Conservation (phyloP, 768 basidiomycete genomes). For the Polyporus arcularius region DNA sequence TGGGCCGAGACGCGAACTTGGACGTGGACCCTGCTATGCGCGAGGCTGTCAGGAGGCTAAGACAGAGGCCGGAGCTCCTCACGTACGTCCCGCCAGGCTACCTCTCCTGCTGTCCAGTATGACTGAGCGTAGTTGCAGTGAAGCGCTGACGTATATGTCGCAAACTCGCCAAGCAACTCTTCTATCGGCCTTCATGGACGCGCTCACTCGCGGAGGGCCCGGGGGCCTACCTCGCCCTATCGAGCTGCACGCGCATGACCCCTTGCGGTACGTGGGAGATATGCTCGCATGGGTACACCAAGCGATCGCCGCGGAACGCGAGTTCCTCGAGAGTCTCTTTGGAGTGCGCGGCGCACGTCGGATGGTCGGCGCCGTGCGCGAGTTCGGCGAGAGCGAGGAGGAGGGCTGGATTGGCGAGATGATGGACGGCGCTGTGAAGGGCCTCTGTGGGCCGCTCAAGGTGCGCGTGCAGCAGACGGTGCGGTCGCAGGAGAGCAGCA, state of each 20-base stretch:
- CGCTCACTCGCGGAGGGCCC: constrained; percentile 85
- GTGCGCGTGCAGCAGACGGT: constrained; percentile 95
- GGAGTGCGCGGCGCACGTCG: constrained; percentile 59
- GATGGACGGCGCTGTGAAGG: constrained; percentile 80
- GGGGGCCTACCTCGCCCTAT: constrained; percentile 89
- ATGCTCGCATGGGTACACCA: constrained; percentile 99
- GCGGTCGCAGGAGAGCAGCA: constrained; percentile 89
- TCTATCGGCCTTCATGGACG: constrained; percentile 79
- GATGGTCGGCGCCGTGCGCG: constrained; percentile 77
- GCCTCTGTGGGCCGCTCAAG: constrained; percentile 87
- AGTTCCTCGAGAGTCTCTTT: constrained; percentile 89
- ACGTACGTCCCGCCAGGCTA: constrained; percentile 45
- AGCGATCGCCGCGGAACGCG: constrained; percentile 90
- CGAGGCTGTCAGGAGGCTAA: constrained; percentile 74
- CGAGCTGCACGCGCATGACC: constrained; percentile 97
- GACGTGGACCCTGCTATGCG: constrained; percentile 67
- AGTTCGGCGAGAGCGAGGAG: constrained; percentile 56
- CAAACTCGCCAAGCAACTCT: constrained; percentile 82
- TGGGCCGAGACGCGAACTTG: constrained; percentile 71
- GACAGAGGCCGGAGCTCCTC: constrained; percentile 75
- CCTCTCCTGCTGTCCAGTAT: not conserved
- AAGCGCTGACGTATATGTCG: constrained; percentile 74
- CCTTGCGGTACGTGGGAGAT: constrained; percentile 93
- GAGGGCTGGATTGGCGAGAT: constrained; percentile 80
- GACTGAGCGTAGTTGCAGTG: constrained; percentile 42